Percentiles rank a stretch among this genome's conserved stretches.
Conservation (phyloP, 129 eudicot genomes). For the Arctium lappa region DNA sequence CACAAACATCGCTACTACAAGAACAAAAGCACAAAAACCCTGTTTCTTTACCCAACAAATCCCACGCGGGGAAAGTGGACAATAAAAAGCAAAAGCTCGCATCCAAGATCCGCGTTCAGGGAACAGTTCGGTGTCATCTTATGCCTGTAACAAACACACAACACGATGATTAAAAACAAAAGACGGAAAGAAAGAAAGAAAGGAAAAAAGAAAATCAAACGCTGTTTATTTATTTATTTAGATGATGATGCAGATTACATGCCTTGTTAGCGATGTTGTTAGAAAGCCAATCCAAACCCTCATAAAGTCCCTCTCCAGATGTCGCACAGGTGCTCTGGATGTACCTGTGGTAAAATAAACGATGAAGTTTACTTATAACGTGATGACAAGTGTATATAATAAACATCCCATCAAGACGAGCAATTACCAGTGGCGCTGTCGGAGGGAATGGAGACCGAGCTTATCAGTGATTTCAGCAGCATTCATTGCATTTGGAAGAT, state of each 20-base stretch:
- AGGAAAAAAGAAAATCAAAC: not conserved
- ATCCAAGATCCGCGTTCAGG: slow-evolving; percentile 21
- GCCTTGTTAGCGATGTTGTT: slow-evolving; percentile 46
- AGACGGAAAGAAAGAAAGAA: not conserved
- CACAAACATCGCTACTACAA: slow-evolving; percentile 30
- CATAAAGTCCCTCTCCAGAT: slow-evolving; percentile 43
- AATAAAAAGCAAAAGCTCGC: slow-evolving; percentile 4
- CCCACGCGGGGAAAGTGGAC: not conserved
- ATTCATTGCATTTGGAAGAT: slow-evolving; percentile 99
- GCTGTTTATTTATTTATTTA: not conserved
- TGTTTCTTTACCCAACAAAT: not conserved
- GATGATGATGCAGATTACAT: not conserved
- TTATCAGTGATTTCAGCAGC: slow-evolving; percentile 99
- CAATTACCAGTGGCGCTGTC: slow-evolving; percentile 98
- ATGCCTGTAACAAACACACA: slow-evolving; percentile 20
- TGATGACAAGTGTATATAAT: not conserved
- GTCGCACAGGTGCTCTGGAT: slow-evolving; percentile 49
- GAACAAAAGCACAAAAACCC: slow-evolving; percentile 22
- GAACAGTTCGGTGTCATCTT: not conserved
- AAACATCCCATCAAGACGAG: not conserved
- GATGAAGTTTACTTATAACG: not conserved
- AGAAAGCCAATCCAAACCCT: slow-evolving; percentile 48
- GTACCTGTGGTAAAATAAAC: slow-evolving; percentile 21
- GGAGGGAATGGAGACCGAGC: slow-evolving; percentile 99
- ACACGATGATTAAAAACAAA: not conserved